Evolutionary conservation across 164 flowering plant genomes (phyloP).

Genomic region (Vitis cinerea): DNA sequence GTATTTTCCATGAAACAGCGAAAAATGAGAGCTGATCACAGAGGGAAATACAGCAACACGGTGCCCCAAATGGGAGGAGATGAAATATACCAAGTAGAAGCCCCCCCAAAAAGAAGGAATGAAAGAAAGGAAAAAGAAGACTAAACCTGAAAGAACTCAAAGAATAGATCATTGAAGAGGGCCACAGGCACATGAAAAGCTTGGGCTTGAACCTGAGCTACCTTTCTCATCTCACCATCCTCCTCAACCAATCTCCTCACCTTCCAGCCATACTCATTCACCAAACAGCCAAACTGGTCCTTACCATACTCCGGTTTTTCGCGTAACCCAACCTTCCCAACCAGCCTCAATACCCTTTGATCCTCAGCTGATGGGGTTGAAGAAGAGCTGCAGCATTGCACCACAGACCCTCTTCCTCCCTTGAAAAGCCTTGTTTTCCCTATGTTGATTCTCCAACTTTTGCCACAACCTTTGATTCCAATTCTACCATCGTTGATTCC

Average conservation of each 20-base stretch:
- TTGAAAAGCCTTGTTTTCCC: neutral
- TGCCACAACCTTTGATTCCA: neutral
- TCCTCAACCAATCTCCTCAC: slow-evolving; percentile 65
- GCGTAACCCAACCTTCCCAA: neutral
- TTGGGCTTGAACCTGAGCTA: slow-evolving; percentile 73
- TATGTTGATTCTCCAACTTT: neutral
- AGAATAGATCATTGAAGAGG: slow-evolving; percentile 70
- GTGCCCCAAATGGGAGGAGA: neutral
- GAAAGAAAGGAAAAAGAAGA: neutral
- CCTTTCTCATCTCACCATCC: slow-evolving; percentile 60
- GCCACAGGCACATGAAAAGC: slow-evolving; percentile 70
- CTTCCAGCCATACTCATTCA: slow-evolving; percentile 66
- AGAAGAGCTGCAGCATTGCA: neutral
- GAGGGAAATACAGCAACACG: neutral
- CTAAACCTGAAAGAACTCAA: slow-evolving; percentile 69
- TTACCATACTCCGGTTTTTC: slow-evolving; percentile 3
- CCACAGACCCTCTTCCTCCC: slow-evolving; percentile 8
- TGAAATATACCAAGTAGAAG: too few relatives aligned
- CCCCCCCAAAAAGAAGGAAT: neutral
- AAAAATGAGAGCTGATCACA: neutral
- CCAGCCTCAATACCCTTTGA: slow-evolving; percentile 1
- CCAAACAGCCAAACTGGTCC: slow-evolving; percentile 33
- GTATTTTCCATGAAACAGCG: slow-evolving; percentile 7
- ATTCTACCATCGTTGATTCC: neutral
- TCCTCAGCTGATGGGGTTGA: slow-evolving; percentile 8